Conservation (phyloP, 2,329 filamentous ascomycete species). For the Knufia fluminis region DNA sequence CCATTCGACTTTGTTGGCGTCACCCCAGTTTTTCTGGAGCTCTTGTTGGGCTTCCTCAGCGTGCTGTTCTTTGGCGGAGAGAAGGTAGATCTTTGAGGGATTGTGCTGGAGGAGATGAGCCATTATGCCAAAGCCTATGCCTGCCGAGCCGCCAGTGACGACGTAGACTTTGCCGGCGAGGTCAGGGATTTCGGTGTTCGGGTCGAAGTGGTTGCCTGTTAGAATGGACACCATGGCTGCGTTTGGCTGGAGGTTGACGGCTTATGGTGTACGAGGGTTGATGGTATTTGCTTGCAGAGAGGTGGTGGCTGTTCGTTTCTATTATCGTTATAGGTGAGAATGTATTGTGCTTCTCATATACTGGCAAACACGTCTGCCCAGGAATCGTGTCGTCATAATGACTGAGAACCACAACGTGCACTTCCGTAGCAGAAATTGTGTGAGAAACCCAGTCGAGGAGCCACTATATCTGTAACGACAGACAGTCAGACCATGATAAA, state of each 20-base stretch:
- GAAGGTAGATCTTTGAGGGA: slow-evolving; percentile 38
- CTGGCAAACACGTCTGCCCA: slow-evolving; percentile 1
- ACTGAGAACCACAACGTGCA: not conserved
- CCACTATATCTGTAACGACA: no score
- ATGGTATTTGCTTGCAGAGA: slow-evolving; percentile 3
- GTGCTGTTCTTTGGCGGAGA: slow-evolving; percentile 43
- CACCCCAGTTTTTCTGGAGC: slow-evolving; percentile 35
- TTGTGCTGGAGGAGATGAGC: slow-evolving; percentile 46
- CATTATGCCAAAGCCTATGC: slow-evolving; percentile 44
- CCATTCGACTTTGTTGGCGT: slow-evolving; percentile 37
- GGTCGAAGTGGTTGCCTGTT: slow-evolving; percentile 23
- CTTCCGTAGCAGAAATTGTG: not conserved
- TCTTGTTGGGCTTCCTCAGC: slow-evolving; percentile 36
- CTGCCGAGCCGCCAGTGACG: slow-evolving; percentile 42
- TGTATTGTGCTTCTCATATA: not conserved
- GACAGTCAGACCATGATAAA: no score
- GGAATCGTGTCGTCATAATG: not conserved
- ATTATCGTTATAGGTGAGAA: slow-evolving; percentile 2
- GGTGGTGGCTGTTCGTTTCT: slow-evolving; percentile 7
- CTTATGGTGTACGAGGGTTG: not conserved
- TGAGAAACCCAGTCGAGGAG: no score
- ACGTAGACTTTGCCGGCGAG: slow-evolving; percentile 36
- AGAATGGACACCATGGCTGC: not conserved
- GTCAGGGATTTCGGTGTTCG: slow-evolving; percentile 31
- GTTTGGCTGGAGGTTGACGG: not conserved